Percentiles rank a stretch among this genome's conserved stretches.
These are phyloP conservation scores for Hypoxylon fuscum DNA, from an alignment of 495 filamentous ascomycete species.

Conservation along the genomic window DNA sequence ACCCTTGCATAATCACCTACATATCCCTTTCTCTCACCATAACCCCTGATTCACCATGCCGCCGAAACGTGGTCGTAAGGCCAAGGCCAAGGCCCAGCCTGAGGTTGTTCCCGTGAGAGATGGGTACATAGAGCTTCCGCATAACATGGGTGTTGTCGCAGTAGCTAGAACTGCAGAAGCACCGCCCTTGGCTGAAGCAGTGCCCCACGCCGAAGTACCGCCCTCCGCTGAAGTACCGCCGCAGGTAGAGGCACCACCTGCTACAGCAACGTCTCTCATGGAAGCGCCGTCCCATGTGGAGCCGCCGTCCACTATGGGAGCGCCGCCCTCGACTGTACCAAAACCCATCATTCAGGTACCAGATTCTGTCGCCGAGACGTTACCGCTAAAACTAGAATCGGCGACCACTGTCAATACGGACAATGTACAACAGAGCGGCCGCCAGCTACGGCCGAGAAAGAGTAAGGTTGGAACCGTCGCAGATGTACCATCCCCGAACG, in stretches of 20 bases:
- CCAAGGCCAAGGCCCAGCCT: background rate
- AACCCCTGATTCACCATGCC: too few species aligned
- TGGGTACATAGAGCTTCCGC: constrained; percentile 49
- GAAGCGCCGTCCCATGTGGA: background rate
- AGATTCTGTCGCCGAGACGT: too few species aligned
- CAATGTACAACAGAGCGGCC: background rate
- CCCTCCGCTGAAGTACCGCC: background rate
- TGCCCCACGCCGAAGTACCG: background rate
- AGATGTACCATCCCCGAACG: background rate
- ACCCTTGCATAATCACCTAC: too few species aligned
- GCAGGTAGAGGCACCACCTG: background rate
- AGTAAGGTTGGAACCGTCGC: background rate
- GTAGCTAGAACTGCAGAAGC: background rate
- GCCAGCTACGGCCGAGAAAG: constrained; percentile 16
- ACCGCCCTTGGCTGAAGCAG: background rate
- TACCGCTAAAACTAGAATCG: too few species aligned
- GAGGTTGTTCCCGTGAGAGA: constrained; percentile 36
- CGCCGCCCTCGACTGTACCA: too few species aligned
- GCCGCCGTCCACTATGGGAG: too few species aligned
- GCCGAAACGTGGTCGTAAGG: constrained; percentile 21
- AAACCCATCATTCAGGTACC: too few species aligned
- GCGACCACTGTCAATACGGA: background rate
- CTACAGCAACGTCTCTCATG: background rate
- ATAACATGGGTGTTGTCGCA: constrained; percentile 48
- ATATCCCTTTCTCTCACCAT: too few species aligned